Base-by-base conservation (phyloP, 371 early-diverging fungal genomes). In the Rhizopus microsporus region DNA sequence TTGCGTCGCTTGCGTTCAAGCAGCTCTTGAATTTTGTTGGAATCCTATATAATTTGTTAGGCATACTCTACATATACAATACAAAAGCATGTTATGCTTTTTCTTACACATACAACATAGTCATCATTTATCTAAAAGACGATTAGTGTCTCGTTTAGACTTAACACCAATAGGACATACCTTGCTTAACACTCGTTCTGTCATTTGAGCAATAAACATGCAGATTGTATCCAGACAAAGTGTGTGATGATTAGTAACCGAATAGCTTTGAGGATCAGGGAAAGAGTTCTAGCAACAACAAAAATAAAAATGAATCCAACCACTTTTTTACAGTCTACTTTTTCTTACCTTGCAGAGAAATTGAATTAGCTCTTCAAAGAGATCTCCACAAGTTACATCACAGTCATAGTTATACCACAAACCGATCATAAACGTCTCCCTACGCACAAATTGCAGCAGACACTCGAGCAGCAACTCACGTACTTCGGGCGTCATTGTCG, bases 401-500 rank as follows among this genome's bases (percentile, higher is more conserved):
- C 94, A 92, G 71, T 98, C 98, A 65, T 91, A 96, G 69, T 95
- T 93, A 53, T 93, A 88, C 90, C 94, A 98, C 31, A 98, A 78
- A 56, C 95, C 95, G 0, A 85, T 78, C 73, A 92, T 80, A 60
- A 96, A 89, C 1, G 88, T 82, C 8, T 93, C 89, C 40, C 77
- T 78, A 47, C 88, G 78, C 17, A 82, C 79, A 55, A 87, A 75
- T 54, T 90, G 82, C n/a, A 88, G 78, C 47, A 95, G 61, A 39
- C 91, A 85, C 59, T 96, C 95, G 16, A 95, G 64, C 17, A 94
- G 62, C 45, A 94, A 67, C 56, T 93, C 92, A 7, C 95, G 86
- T 2, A 89, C 89, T 69, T 96, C 94, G 6, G 84, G 86, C 5
- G 84, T 75, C 3, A 86, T 80, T 3, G 74, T 62, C 12, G 73